Base-by-base conservation (phyloP, 208 protist species). In the Trypanosoma cruzi region DNA sequence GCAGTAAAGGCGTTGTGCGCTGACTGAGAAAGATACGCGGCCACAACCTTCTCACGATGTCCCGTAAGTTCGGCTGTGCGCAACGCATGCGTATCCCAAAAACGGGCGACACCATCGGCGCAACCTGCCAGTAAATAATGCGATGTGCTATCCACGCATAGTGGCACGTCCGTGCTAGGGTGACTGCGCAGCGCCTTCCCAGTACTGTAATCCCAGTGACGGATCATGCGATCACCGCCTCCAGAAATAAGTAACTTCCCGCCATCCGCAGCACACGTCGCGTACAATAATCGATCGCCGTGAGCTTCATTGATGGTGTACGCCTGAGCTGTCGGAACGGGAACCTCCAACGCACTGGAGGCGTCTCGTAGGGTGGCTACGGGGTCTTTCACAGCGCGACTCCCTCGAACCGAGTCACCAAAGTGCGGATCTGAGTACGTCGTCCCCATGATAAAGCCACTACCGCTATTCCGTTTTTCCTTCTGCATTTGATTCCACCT, bases 11-110 rank as follows among this genome's bases (percentile, higher is more conserved):
- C 86, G 73, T 73, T 75, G 26, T 81, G 74, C n/a, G 68, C 81
- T 11, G 81, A 81, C 53, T 70, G 58, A 42, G 86, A 88, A 20
- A 92, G 75, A 46, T 77, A 88, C 20, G 79, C 86, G 10, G 86
- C 69, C 13, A 89, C 84, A 6, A 92, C 70, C 59, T 89, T 89
- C 44, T 89, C 83, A 24, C 69, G 81, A 71, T 92, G 86, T 18
- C 86, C 86, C 6, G 81, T 76, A 49, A 92, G 79, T 40, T 92
- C 84, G 31, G 83, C 48, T 44, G 68, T 77, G 31, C 86, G 83
- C 28, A 88, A 64, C 14, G 64, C 88, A 68, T 81, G 64, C 29
- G 71, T 57, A 40, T 92, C 79, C 84, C 86, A 92, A 44, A 92
- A 80, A 24, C 83, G 86, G n/a, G 81, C 84, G 2, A 82, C 64